A percentile compares a stretch with the other conserved stretches of the same genome.
phyloP scores from a whole-genome alignment of 352 stramenopile species.

The Globisporangium cederbergense region DNA sequence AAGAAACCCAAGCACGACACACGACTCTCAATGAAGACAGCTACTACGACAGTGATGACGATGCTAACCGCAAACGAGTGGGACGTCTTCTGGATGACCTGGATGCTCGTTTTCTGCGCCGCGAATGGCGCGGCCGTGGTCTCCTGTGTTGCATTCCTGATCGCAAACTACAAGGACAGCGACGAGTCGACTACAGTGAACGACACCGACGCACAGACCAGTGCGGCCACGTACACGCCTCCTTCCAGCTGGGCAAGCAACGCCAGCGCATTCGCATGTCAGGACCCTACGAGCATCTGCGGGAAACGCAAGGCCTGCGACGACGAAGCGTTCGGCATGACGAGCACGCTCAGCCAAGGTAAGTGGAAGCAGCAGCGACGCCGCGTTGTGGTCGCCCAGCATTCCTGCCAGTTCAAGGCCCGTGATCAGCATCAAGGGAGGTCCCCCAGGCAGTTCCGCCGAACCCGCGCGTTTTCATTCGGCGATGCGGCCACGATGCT shows the following conservation, averaged over 20 bases:
- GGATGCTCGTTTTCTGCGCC: conserved; percentile 26
- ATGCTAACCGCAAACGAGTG: conserved; percentile 13
- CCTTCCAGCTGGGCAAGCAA: neutral
- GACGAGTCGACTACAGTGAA: neutral
- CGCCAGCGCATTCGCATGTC: neutral
- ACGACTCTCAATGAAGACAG: neutral
- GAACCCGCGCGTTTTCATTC: conserved; percentile 17
- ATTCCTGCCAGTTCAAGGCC: neutral
- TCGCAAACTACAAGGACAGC: conserved; percentile 17
- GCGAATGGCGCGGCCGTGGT: conserved; percentile 23
- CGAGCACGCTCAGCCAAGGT: conserved; percentile 8
- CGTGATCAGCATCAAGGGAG: neutral
- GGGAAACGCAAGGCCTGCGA: conserved; percentile 32
- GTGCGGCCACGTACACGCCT: neutral
- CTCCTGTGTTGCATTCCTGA: conserved; percentile 23
- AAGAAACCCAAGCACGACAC: neutral
- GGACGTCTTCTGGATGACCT: conserved; percentile 24
- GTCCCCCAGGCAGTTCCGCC: neutral
- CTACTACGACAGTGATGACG: conserved; percentile 9
- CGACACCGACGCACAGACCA: neutral
- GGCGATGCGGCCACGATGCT: neutral
- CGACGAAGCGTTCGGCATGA: conserved; percentile 19
- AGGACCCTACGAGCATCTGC: conserved; percentile 15
- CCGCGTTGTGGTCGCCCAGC: neutral
- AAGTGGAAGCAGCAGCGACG: conserved; percentile 18